phyloP scores from a whole-genome alignment of 1,284 basidiomycete species.

The Chalciporus sp. region DNA sequence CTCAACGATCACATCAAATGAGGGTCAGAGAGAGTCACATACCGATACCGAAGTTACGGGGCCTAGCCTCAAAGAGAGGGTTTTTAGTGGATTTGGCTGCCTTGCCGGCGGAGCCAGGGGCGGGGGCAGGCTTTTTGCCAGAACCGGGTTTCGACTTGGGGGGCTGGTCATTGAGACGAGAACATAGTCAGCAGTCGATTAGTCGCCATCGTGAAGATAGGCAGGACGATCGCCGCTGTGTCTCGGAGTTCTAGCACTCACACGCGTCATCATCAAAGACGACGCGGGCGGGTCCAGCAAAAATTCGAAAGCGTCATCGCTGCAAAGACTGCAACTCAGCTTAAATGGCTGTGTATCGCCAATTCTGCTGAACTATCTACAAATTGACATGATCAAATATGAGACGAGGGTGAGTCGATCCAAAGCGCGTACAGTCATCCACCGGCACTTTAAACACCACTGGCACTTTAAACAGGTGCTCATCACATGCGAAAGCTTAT shows the following conservation, averaged over 20 bases:
- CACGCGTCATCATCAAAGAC: constrained; percentile 9
- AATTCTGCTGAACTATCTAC: constrained; percentile 29
- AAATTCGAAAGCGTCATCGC: constrained; percentile 24
- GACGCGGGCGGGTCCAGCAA: constrained; percentile 36
- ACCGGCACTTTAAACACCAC: too few relatives aligned
- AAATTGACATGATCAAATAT: constrained; percentile 5
- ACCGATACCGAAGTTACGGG: constrained; percentile 98
- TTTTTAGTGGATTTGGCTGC: constrained; percentile 83
- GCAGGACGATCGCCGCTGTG: constrained; percentile 42
- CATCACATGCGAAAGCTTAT: too few relatives aligned
- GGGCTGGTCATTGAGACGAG: constrained; percentile 91
- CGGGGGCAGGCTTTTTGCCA: constrained; percentile 79
- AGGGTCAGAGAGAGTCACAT: constrained; percentile 29
- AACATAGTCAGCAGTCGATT: constrained; percentile 50
- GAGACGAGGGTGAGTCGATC: constrained; percentile 10
- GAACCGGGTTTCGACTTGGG: constrained; percentile 69
- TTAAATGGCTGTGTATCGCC: constrained; percentile 9
- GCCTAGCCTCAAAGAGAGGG: constrained; percentile 91
- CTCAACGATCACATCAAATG: background rate
- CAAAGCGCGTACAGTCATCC: background rate
- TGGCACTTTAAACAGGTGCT: too few relatives aligned
- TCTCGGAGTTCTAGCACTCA: constrained; percentile 73
- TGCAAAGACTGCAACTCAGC: constrained; percentile 23
- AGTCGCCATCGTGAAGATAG: constrained; percentile 26
- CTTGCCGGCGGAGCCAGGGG: constrained; percentile 77